Evolutionary conservation across 345 rosid genomes (phyloP).

Genomic region (Dovyalis caffra): DNA sequence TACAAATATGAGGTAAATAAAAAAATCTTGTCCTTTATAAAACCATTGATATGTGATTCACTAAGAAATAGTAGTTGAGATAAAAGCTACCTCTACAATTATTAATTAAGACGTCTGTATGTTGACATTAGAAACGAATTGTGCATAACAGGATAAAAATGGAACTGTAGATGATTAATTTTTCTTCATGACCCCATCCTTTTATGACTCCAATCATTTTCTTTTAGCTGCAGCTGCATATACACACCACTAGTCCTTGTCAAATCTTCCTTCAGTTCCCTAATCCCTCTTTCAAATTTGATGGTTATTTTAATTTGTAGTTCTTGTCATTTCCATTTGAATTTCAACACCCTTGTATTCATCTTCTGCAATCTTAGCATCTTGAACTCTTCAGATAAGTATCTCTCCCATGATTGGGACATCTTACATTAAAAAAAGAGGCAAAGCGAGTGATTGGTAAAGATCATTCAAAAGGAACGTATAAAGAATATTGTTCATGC

Average conservation of each 20-base stretch:
- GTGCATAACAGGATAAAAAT: background rate
- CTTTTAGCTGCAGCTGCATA: background rate
- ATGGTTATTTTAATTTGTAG: background rate
- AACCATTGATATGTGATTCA: background rate
- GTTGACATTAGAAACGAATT: background rate
- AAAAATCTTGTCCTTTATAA: no score
- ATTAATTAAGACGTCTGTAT: background rate
- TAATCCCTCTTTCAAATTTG: background rate
- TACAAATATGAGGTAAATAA: no score
- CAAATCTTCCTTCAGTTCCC: background rate
- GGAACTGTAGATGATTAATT: background rate
- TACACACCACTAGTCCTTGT: background rate
- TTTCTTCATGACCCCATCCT: background rate
- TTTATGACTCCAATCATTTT: background rate
- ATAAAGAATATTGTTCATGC: conserved; percentile 10
- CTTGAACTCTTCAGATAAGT: background rate
- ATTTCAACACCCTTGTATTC: background rate
- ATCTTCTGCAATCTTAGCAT: background rate
- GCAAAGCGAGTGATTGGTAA: background rate
- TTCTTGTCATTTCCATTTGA: background rate
- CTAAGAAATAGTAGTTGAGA: background rate
- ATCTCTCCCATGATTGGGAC: background rate
- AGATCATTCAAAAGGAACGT: background rate
- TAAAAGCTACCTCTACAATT: background rate
- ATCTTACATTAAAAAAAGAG: background rate